Evolutionary conservation across 208 protist genomes (phyloP).

Genomic region (Trypanosoma scelopori): DNA sequence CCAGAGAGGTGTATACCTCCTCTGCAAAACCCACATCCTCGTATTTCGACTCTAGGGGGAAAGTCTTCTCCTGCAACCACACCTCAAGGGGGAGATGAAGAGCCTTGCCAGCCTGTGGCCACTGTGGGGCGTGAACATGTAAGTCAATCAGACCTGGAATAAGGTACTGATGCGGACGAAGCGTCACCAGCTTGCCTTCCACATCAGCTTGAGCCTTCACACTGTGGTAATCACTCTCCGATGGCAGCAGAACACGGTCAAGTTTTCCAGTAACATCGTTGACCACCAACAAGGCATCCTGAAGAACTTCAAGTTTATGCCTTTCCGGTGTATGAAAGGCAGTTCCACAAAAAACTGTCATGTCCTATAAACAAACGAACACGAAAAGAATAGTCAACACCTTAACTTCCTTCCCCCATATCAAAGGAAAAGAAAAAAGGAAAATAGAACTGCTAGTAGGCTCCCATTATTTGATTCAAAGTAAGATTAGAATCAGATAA

Average conservation of each 20-base stretch:
- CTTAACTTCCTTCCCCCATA: not conserved
- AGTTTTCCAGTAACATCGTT: conserved; percentile 40
- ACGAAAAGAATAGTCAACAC: not conserved
- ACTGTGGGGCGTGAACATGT: conserved; percentile 94
- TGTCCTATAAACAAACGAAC: too few species aligned
- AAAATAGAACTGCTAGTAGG: too few species aligned
- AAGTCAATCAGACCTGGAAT: conserved; percentile 93
- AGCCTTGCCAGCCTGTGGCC: conserved; percentile 83
- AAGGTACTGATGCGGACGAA: conserved; percentile 54
- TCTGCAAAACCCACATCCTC: conserved; percentile 68
- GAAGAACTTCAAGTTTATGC: conserved; percentile 38
- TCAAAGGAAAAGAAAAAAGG: conserved; percentile 16
- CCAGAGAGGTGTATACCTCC: conserved; percentile 69
- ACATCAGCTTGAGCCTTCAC: conserved; percentile 25
- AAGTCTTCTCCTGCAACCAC: conserved; percentile 93
- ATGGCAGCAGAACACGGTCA: conserved; percentile 43
- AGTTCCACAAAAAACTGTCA: conserved; percentile 38
- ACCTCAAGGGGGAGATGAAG: conserved; percentile 83
- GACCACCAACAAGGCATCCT: conserved; percentile 49
- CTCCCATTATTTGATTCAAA: too few species aligned
- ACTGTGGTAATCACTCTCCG: conserved; percentile 25
- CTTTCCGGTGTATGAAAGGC: conserved; percentile 58
- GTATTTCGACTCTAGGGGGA: conserved; percentile 90
- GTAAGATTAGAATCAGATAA: too few species aligned
- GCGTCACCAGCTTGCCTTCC: conserved; percentile 32